Base-by-base conservation (phyloP, 2,329 filamentous ascomycete species). In the Aspergillus udagawae region DNA sequence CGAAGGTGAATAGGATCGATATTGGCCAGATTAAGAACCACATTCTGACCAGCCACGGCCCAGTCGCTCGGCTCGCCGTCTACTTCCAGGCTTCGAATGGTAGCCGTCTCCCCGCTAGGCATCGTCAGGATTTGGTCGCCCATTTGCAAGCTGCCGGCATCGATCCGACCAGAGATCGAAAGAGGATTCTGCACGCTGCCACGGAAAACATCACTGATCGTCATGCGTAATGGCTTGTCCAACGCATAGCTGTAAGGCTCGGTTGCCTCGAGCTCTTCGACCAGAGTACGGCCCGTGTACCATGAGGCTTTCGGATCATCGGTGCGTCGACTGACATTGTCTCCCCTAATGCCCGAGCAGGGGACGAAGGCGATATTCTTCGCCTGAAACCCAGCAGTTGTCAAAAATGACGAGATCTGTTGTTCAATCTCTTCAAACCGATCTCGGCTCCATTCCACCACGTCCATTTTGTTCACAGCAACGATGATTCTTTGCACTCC, bases 391-490 rank as follows among this genome's bases (percentile, higher is more conserved):
- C 91, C 91, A 0, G 92, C 90, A 0, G 87, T 85, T 0, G 84
- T 86, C 59, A 99, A 79, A 71, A 99, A 97, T 0, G 90, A 87
- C 0, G 85, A 85, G 62, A 96, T 86, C 67, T 96, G 91, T 60
- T 91, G 85, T 47, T 85, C 83, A 56, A 99, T 97, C 66, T 96
- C 89, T 25, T 91, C 83, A 65, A 95, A 99, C 1, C 91, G 84
- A 4, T 86, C 86, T 71, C 90, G 80, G 1, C 87, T 90, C 95
- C 95, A 99, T 5, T 80, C 78, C 6, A 93, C 86, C 17, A 87
- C 88, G 71, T 99, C 94, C 67, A 99, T 87, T 74, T 99, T 99
- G 77, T 99, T 99, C 60, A 99, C 86, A 1, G 91, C 92, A 28
- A 99, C 89, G 45, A 99, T 87, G 17, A 99, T 82, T 27, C 88